Percentiles rank a stretch among this genome's conserved stretches.
Conservation (phyloP, 169 alveolate species). For the Plasmodium vinckei region DNA sequence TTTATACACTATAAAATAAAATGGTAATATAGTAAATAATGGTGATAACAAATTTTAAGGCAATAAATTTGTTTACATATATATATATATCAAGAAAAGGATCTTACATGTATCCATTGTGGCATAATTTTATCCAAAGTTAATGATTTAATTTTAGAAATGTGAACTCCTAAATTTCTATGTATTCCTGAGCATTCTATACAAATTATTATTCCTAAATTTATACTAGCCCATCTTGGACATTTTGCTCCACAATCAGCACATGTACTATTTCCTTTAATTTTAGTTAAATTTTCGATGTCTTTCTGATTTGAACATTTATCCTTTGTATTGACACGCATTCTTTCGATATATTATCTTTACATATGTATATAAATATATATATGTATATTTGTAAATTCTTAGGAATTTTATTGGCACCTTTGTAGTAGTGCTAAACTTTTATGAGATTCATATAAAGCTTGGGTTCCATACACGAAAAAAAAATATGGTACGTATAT, state of each 20-base stretch:
- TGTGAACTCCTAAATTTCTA: constrained; percentile 95
- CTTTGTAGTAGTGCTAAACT: neutral
- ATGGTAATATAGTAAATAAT: neutral
- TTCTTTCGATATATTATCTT: neutral
- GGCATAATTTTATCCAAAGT: constrained; percentile 94
- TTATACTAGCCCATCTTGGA: constrained; percentile 98
- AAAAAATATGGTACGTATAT: no score
- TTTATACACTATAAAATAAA: constrained; percentile 26
- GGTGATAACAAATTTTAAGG: neutral
- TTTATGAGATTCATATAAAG: neutral
- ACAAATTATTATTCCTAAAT: constrained; percentile 95
- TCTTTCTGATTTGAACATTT: constrained; percentile 50
- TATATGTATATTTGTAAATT: no score
- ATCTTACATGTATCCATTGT: constrained; percentile 84
- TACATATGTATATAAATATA: neutral
- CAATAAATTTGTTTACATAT: neutral
- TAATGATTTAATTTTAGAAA: constrained; percentile 94
- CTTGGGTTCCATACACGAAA: no score
- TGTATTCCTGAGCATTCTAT: constrained; percentile 97
- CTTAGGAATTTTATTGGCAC: neutral
- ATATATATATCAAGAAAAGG: constrained; percentile 1
- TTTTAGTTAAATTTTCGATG: constrained; percentile 79
- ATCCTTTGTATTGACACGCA: constrained; percentile 29
- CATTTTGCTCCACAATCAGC: constrained; percentile 96
- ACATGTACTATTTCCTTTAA: constrained; percentile 92